phyloP scores from a whole-genome alignment of 352 stramenopile genomes.

The Globisporangium uncinulatum region DNA sequence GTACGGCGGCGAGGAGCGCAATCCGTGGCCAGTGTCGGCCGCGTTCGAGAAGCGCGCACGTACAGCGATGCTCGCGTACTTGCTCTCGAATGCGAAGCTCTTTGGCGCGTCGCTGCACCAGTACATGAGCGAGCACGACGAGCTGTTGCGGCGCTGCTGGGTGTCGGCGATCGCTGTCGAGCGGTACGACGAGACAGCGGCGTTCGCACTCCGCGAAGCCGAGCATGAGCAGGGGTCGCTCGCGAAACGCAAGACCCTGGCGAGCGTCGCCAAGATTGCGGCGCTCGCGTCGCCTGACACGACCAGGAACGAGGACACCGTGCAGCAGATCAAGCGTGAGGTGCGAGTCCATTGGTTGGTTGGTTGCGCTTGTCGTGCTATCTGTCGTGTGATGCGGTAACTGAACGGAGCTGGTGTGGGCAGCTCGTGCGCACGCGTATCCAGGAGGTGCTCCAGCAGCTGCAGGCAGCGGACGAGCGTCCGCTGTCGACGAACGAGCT shows the following conservation, averaged over 20 bases:
- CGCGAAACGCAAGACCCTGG: conserved; percentile 64
- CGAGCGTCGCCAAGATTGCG: conserved; percentile 78
- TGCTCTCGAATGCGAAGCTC: conserved; percentile 57
- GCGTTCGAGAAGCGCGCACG: conserved; percentile 16
- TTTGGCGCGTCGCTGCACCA: conserved; percentile 50
- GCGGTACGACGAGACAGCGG: conserved; percentile 54
- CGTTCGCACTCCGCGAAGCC: conserved; percentile 50
- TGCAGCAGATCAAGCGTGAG: conserved; percentile 61
- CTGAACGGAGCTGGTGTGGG: conserved; percentile 7
- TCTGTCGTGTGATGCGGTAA: not conserved
- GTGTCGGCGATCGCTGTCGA: conserved; percentile 59
- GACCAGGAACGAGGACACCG: conserved; percentile 22
- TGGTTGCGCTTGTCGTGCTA: not conserved
- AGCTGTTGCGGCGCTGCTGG: conserved; percentile 57
- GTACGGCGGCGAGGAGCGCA: conserved; percentile 66
- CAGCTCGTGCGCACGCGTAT: conserved; percentile 50
- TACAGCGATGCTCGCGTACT: conserved; percentile 48
- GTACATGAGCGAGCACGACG: conserved; percentile 57
- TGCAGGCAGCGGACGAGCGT: conserved; percentile 28
- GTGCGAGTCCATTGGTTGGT: conserved; percentile 17
- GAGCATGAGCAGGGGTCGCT: conserved; percentile 45
- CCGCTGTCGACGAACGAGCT: conserved; percentile 42
- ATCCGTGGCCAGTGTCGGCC: conserved; percentile 47
- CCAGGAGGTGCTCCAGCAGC: conserved; percentile 56
- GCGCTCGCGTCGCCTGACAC: conserved; percentile 44